Base-by-base conservation (phyloP, 2,329 filamentous ascomycete genomes). In the Aurifilum marmelostoma region DNA sequence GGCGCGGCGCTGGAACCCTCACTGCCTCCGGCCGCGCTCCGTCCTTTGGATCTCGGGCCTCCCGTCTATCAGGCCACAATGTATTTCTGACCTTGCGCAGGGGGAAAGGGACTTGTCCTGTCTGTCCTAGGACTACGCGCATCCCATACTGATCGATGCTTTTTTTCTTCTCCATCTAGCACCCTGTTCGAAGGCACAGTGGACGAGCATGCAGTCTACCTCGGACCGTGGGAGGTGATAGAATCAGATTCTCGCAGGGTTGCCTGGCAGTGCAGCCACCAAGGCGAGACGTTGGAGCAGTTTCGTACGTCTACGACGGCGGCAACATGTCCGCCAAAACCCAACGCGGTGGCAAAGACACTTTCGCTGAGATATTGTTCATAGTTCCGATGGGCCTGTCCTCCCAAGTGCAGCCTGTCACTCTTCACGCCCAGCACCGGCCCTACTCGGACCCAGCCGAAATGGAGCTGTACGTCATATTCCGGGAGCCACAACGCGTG, bases 61-160 rank as follows among this genome's bases (percentile, higher is more conserved):
- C 84, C 84, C 43, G 84, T 84, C 65, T 86, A 83, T 72, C 82
- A 84, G 79, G 84, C 84, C 75, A 85, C 83, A 74, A 85, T 86
- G 84, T 86, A 81, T 75, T 32, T 66, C n/a, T 8, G 24, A 41
- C 63, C 24, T 43, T 50, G 60, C 52, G 59, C 54, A 59, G 24
- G 43, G 69, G 64, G 47, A 70, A 73, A 56, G 66, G 34, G 56
- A 63, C 71, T 72, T 71, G 50, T 71, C 56, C 54, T 43, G 32
- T 34, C n/a, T 62, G 14, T 29, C 24, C 39, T 5, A n/a, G 34
- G 34, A 18, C 16, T n/a, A 27, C 32, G 43, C 27, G 27, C 60
- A 39, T 43, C 14, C 50, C 18, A 56, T 62, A 69, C 72, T 71
- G 62, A 72, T 41, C n/a, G 21, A n/a, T 47, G 2, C n/a, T 7